A percentile compares a stretch with the other conserved stretches of the same genome.
Evolutionary conservation across 352 stramenopile species (phyloP).

Genomic region (Sclerospora graminicola): DNA sequence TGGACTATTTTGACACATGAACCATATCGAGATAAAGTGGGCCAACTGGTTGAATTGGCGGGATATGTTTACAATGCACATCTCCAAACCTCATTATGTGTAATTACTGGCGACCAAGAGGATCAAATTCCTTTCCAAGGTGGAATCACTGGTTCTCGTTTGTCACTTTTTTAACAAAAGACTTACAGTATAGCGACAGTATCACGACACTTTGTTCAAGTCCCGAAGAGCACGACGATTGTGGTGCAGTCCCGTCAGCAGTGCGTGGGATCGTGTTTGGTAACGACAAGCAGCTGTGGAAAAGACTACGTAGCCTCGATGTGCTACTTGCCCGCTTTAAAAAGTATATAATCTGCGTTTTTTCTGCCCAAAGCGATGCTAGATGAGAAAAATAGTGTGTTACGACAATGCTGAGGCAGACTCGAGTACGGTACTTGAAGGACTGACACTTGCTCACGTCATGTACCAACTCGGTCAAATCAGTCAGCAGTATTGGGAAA

Average conservation of each 20-base stretch:
- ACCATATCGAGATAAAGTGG: constrained; percentile 32
- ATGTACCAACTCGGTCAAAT: constrained; percentile 74
- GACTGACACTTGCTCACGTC: constrained; percentile 56
- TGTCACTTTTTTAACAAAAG: constrained; percentile 32
- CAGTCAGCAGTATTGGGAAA: constrained; percentile 55
- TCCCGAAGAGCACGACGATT: no score
- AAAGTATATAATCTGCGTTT: constrained; percentile 61
- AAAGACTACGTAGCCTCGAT: constrained; percentile 25
- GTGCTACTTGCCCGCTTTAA: constrained; percentile 41
- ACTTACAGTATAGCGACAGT: constrained; percentile 37
- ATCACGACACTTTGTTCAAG: no score
- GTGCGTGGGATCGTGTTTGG: no score
- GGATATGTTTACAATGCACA: constrained; percentile 46
- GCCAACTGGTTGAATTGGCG: constrained; percentile 54
- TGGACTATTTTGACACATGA: constrained; percentile 47
- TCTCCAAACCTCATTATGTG: constrained; percentile 26
- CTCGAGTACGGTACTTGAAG: constrained; percentile 16
- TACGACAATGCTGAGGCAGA: constrained; percentile 24
- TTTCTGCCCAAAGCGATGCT: constrained; percentile 27
- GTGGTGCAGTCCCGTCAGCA: no score
- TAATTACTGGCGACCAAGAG: constrained; percentile 29
- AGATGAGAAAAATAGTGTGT: constrained; percentile 1
- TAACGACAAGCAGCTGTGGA: constrained; percentile 40
- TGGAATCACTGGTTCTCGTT: no score
- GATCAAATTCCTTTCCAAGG: constrained; percentile 40